A percentile compares a stretch with the other conserved stretches of the same genome.
These are phyloP conservation scores for Syzygium aromaticum DNA, from an alignment of 345 rosid species.

Conservation along the genomic window DNA sequence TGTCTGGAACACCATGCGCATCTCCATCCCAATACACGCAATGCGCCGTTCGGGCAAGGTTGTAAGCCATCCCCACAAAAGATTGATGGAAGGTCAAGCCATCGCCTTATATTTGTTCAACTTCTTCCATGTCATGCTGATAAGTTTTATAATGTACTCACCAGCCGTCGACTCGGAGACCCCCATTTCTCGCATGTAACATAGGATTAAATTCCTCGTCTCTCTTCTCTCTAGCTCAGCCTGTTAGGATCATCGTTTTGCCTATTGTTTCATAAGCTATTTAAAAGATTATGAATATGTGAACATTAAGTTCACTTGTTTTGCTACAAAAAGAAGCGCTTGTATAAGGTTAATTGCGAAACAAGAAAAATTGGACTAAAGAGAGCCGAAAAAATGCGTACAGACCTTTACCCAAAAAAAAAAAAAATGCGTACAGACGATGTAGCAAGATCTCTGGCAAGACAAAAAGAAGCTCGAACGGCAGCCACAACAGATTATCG, in stretches of 20 bases:
- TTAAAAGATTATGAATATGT: neutral
- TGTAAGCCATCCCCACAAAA: slow-evolving; percentile 8
- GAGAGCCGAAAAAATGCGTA: neutral
- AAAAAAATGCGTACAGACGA: slow-evolving; percentile 18
- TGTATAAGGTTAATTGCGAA: neutral
- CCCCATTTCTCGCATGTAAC: slow-evolving; percentile 24
- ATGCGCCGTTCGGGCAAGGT: slow-evolving; percentile 19
- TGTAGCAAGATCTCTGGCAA: slow-evolving; percentile 30
- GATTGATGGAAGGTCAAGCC: neutral
- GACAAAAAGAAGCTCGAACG: slow-evolving; percentile 21
- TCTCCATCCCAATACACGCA: slow-evolving; percentile 26
- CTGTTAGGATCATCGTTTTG: slow-evolving; percentile 3
- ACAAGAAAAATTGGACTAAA: neutral
- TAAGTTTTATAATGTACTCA: slow-evolving; percentile 2
- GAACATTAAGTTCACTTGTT: neutral
- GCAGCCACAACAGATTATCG: slow-evolving; percentile 18
- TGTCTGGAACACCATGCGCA: slow-evolving; percentile 27
- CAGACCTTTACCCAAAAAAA: too few relatives aligned
- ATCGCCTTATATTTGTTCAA: slow-evolving; percentile 10
- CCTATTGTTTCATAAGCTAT: neutral
- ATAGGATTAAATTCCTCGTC: slow-evolving; percentile 12
- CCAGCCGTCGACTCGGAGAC: slow-evolving; percentile 12
- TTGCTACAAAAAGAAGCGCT: neutral
- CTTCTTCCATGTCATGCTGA: slow-evolving; percentile 22
- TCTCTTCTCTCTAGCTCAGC: slow-evolving; percentile 29